Conservation (phyloP, 2,329 filamentous ascomycete genomes). For the Chrysoporthe austroafricana region DNA sequence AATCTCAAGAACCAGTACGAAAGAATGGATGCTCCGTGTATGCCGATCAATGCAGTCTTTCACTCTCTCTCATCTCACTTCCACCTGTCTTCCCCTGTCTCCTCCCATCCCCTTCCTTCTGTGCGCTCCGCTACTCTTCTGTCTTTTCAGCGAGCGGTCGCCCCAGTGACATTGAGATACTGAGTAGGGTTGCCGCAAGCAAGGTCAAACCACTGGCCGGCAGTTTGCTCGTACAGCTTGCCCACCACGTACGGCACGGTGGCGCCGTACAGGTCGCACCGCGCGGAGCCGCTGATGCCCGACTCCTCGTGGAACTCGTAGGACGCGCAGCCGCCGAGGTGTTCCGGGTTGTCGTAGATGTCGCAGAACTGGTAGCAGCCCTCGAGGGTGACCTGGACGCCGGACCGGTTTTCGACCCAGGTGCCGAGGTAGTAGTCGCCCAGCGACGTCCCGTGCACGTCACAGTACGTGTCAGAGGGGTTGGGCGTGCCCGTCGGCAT, state of each 20-base stretch:
- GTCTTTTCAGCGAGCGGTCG: neutral
- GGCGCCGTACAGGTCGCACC: constrained; percentile 43
- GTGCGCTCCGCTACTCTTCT: neutral
- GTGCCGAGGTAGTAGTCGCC: constrained; percentile 45
- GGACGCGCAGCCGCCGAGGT: constrained; percentile 40
- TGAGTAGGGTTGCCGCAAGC: constrained; percentile 41
- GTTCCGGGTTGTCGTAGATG: constrained; percentile 38
- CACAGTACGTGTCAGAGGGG: constrained; percentile 41
- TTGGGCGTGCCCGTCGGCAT: constrained; percentile 39
- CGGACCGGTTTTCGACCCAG: constrained; percentile 41
- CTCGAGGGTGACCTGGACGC: constrained; percentile 41
- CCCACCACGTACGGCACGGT: constrained; percentile 37
- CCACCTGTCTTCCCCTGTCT: no score
- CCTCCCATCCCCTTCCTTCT: neutral
- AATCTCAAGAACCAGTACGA: neutral
- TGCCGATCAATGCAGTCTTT: neutral
- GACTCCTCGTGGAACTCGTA: constrained; percentile 42
- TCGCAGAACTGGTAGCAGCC: constrained; percentile 49
- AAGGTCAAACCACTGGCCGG: constrained; percentile 43
- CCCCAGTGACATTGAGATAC: neutral
- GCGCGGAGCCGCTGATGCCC: constrained; percentile 35
- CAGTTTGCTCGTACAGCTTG: constrained; percentile 36
- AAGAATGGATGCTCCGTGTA: neutral
- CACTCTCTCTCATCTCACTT: neutral
- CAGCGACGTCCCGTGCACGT: constrained; percentile 41